Base-by-base conservation (phyloP, 345 rosid genomes). In the Lenwebbia sp. region DNA sequence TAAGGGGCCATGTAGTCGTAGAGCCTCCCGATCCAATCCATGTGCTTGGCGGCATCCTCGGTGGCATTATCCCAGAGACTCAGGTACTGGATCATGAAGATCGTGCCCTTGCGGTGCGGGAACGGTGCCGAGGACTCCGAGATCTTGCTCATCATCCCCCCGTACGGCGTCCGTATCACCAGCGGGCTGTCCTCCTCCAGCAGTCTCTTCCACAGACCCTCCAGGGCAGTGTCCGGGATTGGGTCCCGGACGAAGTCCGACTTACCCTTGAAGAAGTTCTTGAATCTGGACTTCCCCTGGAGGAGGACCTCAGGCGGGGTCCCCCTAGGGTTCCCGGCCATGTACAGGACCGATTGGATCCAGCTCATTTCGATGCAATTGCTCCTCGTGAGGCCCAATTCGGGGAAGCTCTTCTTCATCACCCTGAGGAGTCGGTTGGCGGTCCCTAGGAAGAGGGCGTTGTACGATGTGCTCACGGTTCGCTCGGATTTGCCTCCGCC, bases 141-240 rank as follows among this genome's bases (percentile, higher is more conserved):
- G 47, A 92, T 90, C 60, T 58, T 85, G 47, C 87, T 83, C 90
- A 87, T 88, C 81, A 86, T 91, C 57, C 98, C 99, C 3, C 98
- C 98, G 19, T 91, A 96, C 0, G 98, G 98, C 25, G 85, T 93
- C 97, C 94, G 94, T 70, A 92, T 92, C 92, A 91, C 90, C 60
- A 92, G 40, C 1, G 97, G 93, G 8, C n/a, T 52, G 2, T 93
- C 96, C 82, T 94, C 96, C 83, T 92, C 62, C 4, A 92, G 6
- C 7, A 92, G 7, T 55, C 89, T 92, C 83, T 88, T 75, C 91
- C 94, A 95, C 2, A 94, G 83, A 56, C 94, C 92, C 54, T 91
- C 85, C 1, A 95, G 89, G 19, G 83, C 95, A 0, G 82, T 54
- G 49, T 86, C 88, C 0, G 95, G 87, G 22, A 95, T 90, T 0